Percentiles rank a stretch among this genome's conserved stretches.
Conservation (phyloP, 352 stramenopile species). For the Phytophthora vignae region DNA sequence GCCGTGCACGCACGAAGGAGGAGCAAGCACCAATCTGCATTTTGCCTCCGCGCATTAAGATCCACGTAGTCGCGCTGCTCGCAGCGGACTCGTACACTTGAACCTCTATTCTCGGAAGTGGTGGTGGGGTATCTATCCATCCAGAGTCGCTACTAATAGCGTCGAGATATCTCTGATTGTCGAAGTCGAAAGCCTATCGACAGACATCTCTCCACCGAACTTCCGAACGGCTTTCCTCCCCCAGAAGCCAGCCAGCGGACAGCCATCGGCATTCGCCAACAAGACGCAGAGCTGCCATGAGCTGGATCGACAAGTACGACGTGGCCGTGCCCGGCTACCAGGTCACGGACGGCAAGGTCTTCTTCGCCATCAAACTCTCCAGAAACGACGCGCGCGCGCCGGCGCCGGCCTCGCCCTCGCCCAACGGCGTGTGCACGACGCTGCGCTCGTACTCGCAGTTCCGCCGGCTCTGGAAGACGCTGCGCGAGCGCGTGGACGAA, state of each 20-base stretch:
- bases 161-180: slow-evolving; percentile 16
- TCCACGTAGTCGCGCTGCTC: slow-evolving; percentile 32
- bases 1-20: too few relatives aligned
- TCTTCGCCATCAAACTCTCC: slow-evolving; percentile 43
- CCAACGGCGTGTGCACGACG: slow-evolving; percentile 38
- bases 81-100: slow-evolving; percentile 34
- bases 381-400: slow-evolving; percentile 30
- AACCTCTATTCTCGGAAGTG: slow-evolving; percentile 7
- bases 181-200: slow-evolving; percentile 5
- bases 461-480: slow-evolving; percentile 59
- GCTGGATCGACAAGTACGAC: slow-evolving; percentile 43
- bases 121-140: slow-evolving; percentile 16
- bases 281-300: slow-evolving; percentile 29
- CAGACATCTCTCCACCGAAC: neutral
- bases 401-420: slow-evolving; percentile 21
- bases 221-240: too few relatives aligned
- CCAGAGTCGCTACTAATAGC: too few relatives aligned
- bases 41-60: slow-evolving; percentile 25
- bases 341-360: slow-evolving; percentile 39
- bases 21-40: slow-evolving; percentile 21
- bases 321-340: slow-evolving; percentile 46
- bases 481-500: slow-evolving; percentile 33
- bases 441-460: slow-evolving; percentile 68
- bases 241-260: slow-evolving; percentile 16
- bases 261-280: slow-evolving; percentile 7